Percentiles rank a stretch among this genome's conserved stretches.
Evolutionary conservation across 768 basidiomycete genomes (phyloP).

Genomic region (Rhodotorula kratochvilovae): DNA sequence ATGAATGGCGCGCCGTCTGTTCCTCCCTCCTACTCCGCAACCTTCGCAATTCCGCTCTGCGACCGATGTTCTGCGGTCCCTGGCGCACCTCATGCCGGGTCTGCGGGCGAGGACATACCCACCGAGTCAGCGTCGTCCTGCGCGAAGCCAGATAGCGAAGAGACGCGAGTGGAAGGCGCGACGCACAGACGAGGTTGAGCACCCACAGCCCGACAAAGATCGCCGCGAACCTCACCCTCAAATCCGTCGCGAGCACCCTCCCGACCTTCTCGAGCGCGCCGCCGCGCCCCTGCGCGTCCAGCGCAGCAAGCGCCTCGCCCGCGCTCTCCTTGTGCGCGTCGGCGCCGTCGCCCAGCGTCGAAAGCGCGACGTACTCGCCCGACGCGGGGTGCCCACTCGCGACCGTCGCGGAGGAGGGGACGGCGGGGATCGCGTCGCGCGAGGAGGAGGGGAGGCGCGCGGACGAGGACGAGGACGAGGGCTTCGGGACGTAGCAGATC

Average conservation of each 20-base stretch:
- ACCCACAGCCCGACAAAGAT: conserved; percentile 59
- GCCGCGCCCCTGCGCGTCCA: conserved; percentile 39
- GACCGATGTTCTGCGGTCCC: too few relatives aligned
- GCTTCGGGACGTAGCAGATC: conserved; percentile 48
- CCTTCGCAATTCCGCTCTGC: too few relatives aligned
- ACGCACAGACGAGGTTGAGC: conserved; percentile 56
- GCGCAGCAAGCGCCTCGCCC: not conserved
- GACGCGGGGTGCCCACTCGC: conserved; percentile 7
- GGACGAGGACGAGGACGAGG: conserved; percentile 3
- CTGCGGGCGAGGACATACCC: too few relatives aligned
- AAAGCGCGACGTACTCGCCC: conserved; percentile 34
- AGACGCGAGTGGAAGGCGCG: not conserved
- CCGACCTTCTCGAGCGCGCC: conserved; percentile 39
- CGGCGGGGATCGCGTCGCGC: conserved; percentile 26
- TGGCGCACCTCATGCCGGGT: not conserved
- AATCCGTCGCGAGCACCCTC: conserved; percentile 47
- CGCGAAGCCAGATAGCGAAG: too few relatives aligned
- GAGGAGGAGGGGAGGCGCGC: conserved; percentile 22
- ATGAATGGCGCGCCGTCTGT: too few relatives aligned
- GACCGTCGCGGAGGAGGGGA: not conserved
- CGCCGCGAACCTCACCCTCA: conserved; percentile 52
- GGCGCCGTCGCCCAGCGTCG: conserved; percentile 10
- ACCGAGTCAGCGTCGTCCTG: too few relatives aligned
- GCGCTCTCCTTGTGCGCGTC: not conserved
- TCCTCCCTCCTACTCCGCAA: too few relatives aligned